These are phyloP conservation scores for Ambrosia hybrid DNA, from an alignment of 140 eudicot species.

Conservation along the genomic window DNA sequence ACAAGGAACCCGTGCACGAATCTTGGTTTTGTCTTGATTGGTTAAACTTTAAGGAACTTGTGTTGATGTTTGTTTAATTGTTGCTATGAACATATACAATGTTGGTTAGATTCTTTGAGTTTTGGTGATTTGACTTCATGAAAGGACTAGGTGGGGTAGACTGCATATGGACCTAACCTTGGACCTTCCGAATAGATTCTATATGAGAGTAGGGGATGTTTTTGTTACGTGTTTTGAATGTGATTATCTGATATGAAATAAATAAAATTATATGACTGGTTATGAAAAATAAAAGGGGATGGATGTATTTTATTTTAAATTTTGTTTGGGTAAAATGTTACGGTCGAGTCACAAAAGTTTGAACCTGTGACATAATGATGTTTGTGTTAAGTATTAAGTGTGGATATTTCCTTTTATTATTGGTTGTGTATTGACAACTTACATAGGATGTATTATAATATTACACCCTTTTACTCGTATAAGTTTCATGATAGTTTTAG, in stretches of 20 bases:
- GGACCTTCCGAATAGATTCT: conserved; percentile 11
- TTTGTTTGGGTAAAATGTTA: too few relatives aligned
- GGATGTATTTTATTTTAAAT: too few relatives aligned
- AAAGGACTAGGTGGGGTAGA: conserved; percentile 27
- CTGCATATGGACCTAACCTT: conserved; percentile 20
- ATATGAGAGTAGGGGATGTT: too few relatives aligned
- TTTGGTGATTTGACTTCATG: conserved; percentile 21
- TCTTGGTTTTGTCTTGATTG: conserved; percentile 9
- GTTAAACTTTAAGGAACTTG: conserved; percentile 15
- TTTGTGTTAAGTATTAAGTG: background rate
- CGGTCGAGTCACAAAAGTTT: background rate
- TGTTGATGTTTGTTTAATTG: conserved; percentile 8
- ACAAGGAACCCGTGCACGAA: conserved; percentile 15
- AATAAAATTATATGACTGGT: background rate
- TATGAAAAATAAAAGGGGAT: background rate
- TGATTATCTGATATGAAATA: background rate
- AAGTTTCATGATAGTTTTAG: too few relatives aligned
- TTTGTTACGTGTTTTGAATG: background rate
- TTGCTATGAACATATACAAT: background rate
- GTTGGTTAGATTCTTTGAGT: background rate
- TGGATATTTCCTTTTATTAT: too few relatives aligned
- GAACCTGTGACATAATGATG: background rate
- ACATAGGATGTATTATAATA: too few relatives aligned
- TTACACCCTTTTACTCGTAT: too few relatives aligned
- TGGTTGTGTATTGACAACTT: too few relatives aligned